Percentiles rank a stretch among this genome's conserved stretches.
Evolutionary conservation across 768 basidiomycete species (phyloP).

Genomic region (Podaxis sp.): DNA sequence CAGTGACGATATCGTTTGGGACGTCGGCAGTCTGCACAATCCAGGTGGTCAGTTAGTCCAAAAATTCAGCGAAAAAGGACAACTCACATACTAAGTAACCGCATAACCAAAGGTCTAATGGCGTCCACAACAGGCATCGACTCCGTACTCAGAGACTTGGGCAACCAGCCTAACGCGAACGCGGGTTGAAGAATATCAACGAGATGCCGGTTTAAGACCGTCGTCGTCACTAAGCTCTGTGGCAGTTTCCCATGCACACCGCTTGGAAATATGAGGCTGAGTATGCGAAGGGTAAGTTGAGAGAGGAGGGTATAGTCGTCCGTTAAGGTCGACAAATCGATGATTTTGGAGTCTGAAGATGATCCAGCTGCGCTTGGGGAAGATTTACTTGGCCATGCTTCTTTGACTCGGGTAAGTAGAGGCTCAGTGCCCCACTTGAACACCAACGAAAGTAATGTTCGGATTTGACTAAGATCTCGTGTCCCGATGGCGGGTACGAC

Average conservation of each 20-base stretch:
- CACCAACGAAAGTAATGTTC: slow-evolving; percentile 62
- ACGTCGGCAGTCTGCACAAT: slow-evolving; percentile 55
- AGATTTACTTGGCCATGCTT: slow-evolving; percentile 36
- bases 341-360: slow-evolving; percentile 32
- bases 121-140: slow-evolving; percentile 41
- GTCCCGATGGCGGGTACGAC: slow-evolving; percentile 51
- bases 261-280: slow-evolving; percentile 52
- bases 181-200: slow-evolving; percentile 59
- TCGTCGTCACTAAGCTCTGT: slow-evolving; percentile 61
- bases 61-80: slow-evolving; percentile 14
- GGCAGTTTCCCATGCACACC: slow-evolving; percentile 48
- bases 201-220: slow-evolving; percentile 55
- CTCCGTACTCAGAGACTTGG: slow-evolving; percentile 44
- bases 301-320: slow-evolving; percentile 46
- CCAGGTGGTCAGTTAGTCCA: slow-evolving; percentile 19
- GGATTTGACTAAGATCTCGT: slow-evolving; percentile 61
- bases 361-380: slow-evolving; percentile 11
- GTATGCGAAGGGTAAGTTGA: slow-evolving; percentile 40
- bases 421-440: slow-evolving; percentile 74
- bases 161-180: slow-evolving; percentile 73
- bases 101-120: slow-evolving; percentile 51
- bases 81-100: slow-evolving; percentile 63
- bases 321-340: slow-evolving; percentile 42
- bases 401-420: slow-evolving; percentile 43
- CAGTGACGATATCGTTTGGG: slow-evolving; percentile 65